phyloP scores from a whole-genome alignment of 768 basidiomycete genomes.

The Naganishia kalamii region DNA sequence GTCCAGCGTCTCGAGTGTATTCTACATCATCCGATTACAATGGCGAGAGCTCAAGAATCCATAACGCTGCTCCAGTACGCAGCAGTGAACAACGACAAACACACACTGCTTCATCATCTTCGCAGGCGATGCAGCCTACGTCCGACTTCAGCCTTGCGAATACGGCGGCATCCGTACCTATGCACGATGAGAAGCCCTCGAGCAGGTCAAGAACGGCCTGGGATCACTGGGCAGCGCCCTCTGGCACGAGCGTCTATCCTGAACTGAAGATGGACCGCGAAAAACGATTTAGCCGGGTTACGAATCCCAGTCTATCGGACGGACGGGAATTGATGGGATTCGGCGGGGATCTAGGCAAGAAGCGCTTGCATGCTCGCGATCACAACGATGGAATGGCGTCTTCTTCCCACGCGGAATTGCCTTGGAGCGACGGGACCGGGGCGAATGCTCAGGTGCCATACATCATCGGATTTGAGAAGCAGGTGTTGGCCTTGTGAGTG shows the following conservation, averaged over 20 bases:
- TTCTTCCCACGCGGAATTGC: not conserved
- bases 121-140: no score
- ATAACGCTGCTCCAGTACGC: no score
- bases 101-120: no score
- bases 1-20: no score
- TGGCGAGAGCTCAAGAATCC: no score
- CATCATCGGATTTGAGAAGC: conserved; percentile 39
- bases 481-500: conserved; percentile 40
- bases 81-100: not conserved
- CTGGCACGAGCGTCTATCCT: not conserved
- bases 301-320: conserved; percentile 11
- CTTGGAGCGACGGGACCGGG: not conserved
- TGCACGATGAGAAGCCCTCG: not conserved
- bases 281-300: conserved; percentile 11
- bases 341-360: conserved; percentile 20
- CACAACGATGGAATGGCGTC: no score
- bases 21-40: no score
- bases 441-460: conserved; percentile 22
- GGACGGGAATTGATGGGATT: conserved; percentile 19
- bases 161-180: not conserved
- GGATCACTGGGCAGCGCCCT: conserved; percentile 1
- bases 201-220: not conserved
- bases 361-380: not conserved
- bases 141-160: not conserved
- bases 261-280: not conserved